phyloP scores from a whole-genome alignment of 2,329 filamentous ascomycete species.

The Trichoderma arundinaceum region DNA sequence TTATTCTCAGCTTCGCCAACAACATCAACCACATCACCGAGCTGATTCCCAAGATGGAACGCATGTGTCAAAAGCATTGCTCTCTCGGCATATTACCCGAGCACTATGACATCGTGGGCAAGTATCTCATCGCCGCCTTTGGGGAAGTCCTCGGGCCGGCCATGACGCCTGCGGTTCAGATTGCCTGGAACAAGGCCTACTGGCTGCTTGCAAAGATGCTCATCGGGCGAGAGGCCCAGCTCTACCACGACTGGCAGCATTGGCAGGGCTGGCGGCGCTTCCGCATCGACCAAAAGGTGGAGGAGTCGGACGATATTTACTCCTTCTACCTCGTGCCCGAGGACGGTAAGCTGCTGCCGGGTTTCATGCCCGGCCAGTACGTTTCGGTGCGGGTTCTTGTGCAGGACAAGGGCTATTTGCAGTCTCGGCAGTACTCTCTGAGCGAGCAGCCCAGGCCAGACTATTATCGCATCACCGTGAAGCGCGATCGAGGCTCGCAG shows the following conservation, averaged over 20 bases:
- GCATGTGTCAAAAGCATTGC: conserved; percentile 74
- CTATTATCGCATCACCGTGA: conserved; percentile 74
- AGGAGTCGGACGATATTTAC: conserved; percentile 70
- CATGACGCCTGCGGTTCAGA: conserved; percentile 67
- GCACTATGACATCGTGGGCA: conserved; percentile 73
- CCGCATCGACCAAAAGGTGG: conserved; percentile 66
- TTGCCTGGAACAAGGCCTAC: conserved; percentile 75
- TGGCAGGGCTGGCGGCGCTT: conserved; percentile 75
- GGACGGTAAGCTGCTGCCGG: conserved; percentile 64
- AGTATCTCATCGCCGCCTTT: conserved; percentile 71
- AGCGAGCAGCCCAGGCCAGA: conserved; percentile 66
- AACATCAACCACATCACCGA: conserved; percentile 70
- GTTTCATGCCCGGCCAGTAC: conserved; percentile 74
- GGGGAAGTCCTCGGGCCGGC: conserved; percentile 66
- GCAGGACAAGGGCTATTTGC: conserved; percentile 61
- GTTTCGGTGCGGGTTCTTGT: conserved; percentile 67
- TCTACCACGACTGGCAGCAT: conserved; percentile 65
- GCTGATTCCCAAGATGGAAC: conserved; percentile 59
- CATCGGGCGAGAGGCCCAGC: conserved; percentile 66
- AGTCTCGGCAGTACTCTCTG: conserved; percentile 75
- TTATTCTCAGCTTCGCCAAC: conserved; percentile 71
- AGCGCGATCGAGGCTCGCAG: conserved; percentile 65
- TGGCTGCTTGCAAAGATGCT: conserved; percentile 75
- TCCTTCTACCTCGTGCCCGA: conserved; percentile 72
- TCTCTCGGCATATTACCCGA: conserved; percentile 71